Evolutionary conservation across 1,284 basidiomycete genomes (phyloP), one percentile per base, ranked within the genome.

Genomic region (Inonotus hispidus): DNA sequence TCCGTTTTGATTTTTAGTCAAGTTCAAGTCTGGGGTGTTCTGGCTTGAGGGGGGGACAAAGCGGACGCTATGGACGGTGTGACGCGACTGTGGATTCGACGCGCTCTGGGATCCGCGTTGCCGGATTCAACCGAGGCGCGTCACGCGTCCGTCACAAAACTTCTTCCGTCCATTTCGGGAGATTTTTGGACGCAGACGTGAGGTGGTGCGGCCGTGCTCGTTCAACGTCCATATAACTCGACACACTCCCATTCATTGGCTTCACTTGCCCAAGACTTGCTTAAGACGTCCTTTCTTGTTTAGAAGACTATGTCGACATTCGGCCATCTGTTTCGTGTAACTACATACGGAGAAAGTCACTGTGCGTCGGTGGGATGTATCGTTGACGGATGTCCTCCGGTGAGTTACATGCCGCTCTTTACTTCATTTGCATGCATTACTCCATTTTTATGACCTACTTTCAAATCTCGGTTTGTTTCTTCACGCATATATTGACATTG

Each of bases 291-390:
- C n/a, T 14, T n/a, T 39, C 41, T 25, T 21, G 35, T 19, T 29
- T n/a, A n/a, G n/a, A 39, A 16, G 35, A 32, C 27, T 59, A 98
- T 98, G 96, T 97, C 94, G 39, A 92, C 94, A 50, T 98, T 93
- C 73, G 97, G 96, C 49, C 83, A 80, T 21, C 76, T 91, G 54
- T 99, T 93, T 80, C 85, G 94, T 58, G 96, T 99, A 45, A 95
- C 95, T 63, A 99, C 97, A 64, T 99, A 92, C 72, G 97, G 97
- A 66, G 97, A 99, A 79, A 94, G 91, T 64, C 97, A 99, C 73
- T 98, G 97, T 74, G 86, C 92, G 62, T 96, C 93, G 2, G 96
- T 99, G 39, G 97, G 97, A 38, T 94, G 93, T 63, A 98, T 99
- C 76, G 88, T 99, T 70, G 97, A 98, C 72, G 96, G 96, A 52